phyloP scores from a whole-genome alignment of 768 basidiomycete species.

The Hemileccinum rubropunctum region DNA sequence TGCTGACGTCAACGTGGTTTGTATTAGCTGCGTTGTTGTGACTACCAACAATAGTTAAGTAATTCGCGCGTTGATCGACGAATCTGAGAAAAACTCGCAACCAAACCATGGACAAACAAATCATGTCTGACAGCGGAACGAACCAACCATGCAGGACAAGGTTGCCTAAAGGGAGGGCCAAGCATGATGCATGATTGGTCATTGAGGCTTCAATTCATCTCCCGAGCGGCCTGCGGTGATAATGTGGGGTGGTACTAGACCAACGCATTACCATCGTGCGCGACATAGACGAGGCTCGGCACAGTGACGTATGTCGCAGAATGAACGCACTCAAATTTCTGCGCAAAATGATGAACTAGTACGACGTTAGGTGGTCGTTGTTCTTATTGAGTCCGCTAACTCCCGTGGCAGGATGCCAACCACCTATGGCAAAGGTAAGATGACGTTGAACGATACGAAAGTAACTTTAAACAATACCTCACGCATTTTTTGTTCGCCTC shows the following conservation, averaged over 20 bases:
- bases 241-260: conserved; percentile 32
- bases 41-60: not conserved
- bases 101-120: not conserved
- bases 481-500: conserved; percentile 62
- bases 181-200: conserved; percentile 45
- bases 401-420: conserved; percentile 22
- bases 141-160: conserved; percentile 40
- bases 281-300: conserved; percentile 22
- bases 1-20: no score
- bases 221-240: conserved; percentile 37
- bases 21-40: not conserved
- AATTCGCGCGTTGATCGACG: not conserved
- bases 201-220: conserved; percentile 56
- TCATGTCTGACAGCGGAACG: conserved; percentile 66
- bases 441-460: not conserved
- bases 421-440: conserved; percentile 18
- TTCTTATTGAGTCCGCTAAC: conserved; percentile 22
- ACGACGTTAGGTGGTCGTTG: conserved; percentile 11
- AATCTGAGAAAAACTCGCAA: not conserved
- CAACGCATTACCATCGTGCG: conserved; percentile 39
- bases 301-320: not conserved
- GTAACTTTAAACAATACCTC: conserved; percentile 45
- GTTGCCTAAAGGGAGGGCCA: conserved; percentile 1
- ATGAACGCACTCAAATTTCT: conserved; percentile 5
- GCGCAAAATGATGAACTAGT: conserved; percentile 10